These are phyloP conservation scores for Leptographium radiaticola DNA, from an alignment of 2,329 filamentous ascomycete species.

Conservation along the genomic window DNA sequence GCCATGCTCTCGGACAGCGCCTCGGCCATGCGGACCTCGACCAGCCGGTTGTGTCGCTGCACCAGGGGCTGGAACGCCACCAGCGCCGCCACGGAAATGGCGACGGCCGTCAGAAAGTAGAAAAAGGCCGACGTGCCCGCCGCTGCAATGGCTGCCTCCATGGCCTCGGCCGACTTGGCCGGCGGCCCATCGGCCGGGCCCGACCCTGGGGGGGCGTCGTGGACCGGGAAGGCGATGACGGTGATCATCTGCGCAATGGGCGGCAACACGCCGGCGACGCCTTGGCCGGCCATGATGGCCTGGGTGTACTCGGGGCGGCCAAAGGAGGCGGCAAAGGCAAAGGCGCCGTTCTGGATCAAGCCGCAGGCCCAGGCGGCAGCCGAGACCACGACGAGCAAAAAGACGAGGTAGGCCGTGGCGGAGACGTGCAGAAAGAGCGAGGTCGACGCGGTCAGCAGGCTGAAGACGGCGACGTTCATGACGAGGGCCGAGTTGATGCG, in stretches of 20 bases:
- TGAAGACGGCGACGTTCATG: slow-evolving; percentile 67
- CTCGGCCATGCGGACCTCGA: slow-evolving; percentile 34
- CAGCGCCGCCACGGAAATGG: slow-evolving; percentile 57
- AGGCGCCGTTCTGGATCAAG: slow-evolving; percentile 84
- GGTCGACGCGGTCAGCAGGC: slow-evolving; percentile 69
- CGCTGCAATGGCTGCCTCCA: slow-evolving; percentile 14
- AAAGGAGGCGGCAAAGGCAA: slow-evolving; percentile 81
- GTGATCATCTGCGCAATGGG: slow-evolving; percentile 76
- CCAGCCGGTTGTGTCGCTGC: slow-evolving; percentile 40
- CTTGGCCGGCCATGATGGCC: slow-evolving; percentile 91
- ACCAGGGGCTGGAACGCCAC: slow-evolving; percentile 64
- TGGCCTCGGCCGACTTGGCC: slow-evolving; percentile 4
- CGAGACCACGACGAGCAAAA: slow-evolving; percentile 72
- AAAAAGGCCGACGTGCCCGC: slow-evolving; percentile 62
- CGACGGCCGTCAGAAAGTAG: slow-evolving; percentile 82
- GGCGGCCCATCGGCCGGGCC: background rate
- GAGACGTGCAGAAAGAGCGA: slow-evolving; percentile 48
- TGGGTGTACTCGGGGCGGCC: slow-evolving; percentile 82
- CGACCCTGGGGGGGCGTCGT: slow-evolving; percentile 3
- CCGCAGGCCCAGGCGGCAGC: slow-evolving; percentile 68
- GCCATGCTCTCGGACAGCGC: slow-evolving; percentile 36
- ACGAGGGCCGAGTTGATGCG: slow-evolving; percentile 67
- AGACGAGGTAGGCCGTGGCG: slow-evolving; percentile 58
- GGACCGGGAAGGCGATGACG: slow-evolving; percentile 53
- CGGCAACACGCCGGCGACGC: slow-evolving; percentile 79